Base-by-base conservation (phyloP, 176 grass and related monocot genomes). In the Rhynchospora breviuscula region DNA sequence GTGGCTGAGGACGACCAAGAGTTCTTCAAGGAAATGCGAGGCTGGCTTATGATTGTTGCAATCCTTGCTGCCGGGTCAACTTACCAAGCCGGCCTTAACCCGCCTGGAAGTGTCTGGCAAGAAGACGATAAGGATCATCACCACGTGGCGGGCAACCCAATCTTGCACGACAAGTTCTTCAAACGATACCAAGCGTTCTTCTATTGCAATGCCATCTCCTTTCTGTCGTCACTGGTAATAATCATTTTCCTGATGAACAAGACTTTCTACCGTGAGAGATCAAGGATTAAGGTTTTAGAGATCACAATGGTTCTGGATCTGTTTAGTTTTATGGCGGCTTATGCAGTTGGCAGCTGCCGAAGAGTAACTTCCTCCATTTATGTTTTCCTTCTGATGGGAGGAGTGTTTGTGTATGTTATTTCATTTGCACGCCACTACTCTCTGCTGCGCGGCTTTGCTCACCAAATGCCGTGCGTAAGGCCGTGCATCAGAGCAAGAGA, bases 281-380 rank as follows among this genome's bases (percentile, higher is more conserved):
- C 57, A n/a, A 86, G 80, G 11, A 57, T 92, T 22, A 19, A 85
- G 22, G 85, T 86, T 0, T 15, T 92, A 63, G 80, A 92, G 44
- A 63, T 81, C 0, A 86, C 88, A 13, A 90, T 92, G 83, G 85
- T 87, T 5, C 80, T 90, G 59, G 75, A 86, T 70, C 31, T 92
- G 48, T 76, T 90, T 18, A 84, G 88, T 8, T 84, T 93, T 72
- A 90, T 90, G 85, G 88, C 86, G 0, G 91, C 88, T 1, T 92
- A 88, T 43, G 83, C 91, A 33, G 88, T 83, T 0, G 88, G 88
- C 33, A 93, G 91, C 79, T 90, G 88, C 72, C 66, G 88, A 77
- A 87, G 57, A 8, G 43, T 71, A 23, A 86, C 73, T 4, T 86
- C 86, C 4, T 86, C 86, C 0, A 82, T 78, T 0, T 86, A 90